These are phyloP conservation scores for Juglanconis juglandina DNA, from an alignment of 2,329 filamentous ascomycete species.

Conservation along the genomic window DNA sequence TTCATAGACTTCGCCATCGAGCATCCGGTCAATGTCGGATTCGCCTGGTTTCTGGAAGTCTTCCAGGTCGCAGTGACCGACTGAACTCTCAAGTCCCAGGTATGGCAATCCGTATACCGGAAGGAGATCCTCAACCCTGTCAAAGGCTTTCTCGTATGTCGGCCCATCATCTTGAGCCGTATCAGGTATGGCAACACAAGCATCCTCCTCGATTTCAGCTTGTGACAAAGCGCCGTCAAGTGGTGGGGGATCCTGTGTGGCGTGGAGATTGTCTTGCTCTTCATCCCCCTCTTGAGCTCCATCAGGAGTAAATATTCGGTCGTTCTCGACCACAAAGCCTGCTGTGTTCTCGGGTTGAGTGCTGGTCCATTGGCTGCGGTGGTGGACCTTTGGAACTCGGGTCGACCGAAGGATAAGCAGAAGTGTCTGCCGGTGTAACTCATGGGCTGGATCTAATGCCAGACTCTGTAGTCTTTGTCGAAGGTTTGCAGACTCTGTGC, in stretches of 20 bases:
- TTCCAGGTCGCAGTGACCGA: neutral
- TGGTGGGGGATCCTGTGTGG: neutral
- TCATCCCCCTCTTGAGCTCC: neutral
- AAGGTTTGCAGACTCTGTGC: slow-evolving; percentile 1
- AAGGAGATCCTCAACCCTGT: neutral
- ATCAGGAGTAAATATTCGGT: neutral
- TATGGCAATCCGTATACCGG: neutral
- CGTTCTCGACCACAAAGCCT: neutral
- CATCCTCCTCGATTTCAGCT: neutral
- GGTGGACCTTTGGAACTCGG: neutral
- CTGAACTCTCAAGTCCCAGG: neutral
- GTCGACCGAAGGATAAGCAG: slow-evolving; percentile 1
- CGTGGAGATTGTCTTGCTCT: neutral
- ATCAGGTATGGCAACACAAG: too few relatives aligned
- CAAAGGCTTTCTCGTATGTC: too few relatives aligned
- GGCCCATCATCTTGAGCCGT: too few relatives aligned
- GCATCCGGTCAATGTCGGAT: neutral
- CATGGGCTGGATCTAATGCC: neutral
- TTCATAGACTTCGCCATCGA: neutral
- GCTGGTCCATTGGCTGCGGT: neutral
- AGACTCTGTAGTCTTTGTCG: neutral
- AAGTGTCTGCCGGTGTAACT: neutral
- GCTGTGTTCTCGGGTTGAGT: neutral
- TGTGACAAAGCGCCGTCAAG: neutral
- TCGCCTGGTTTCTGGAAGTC: neutral